phyloP scores from a whole-genome alignment of 2,329 filamentous ascomycete species.

The Aspergillus viridinutans region DNA sequence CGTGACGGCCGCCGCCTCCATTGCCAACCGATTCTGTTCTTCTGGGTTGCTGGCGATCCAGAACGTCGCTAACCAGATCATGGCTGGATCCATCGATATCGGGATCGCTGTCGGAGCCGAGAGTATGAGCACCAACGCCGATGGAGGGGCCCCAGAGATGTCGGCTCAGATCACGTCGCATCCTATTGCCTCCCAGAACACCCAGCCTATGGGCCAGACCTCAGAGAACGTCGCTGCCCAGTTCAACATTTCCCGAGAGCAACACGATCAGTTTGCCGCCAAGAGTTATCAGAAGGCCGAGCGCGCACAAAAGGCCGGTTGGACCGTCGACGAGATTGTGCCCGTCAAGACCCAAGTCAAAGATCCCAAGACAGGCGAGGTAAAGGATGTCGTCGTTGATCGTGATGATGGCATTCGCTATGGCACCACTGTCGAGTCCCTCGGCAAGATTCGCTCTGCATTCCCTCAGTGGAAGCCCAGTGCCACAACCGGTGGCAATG shows the following conservation, averaged over 20 bases:
- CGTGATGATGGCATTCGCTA: slow-evolving; percentile 80
- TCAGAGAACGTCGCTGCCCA: slow-evolving; percentile 91
- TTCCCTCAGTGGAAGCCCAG: slow-evolving; percentile 74
- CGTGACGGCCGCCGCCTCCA: slow-evolving; percentile 70
- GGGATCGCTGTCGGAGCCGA: slow-evolving; percentile 88
- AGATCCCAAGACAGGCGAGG: slow-evolving; percentile 82
- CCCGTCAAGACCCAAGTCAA: slow-evolving; percentile 78
- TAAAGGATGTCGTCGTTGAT: slow-evolving; percentile 69
- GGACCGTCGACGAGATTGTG: slow-evolving; percentile 82
- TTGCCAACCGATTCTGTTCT: slow-evolving; percentile 86
- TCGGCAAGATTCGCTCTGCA: slow-evolving; percentile 78
- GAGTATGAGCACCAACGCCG: slow-evolving; percentile 87
- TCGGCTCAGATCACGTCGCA: slow-evolving; percentile 71
- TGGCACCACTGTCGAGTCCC: slow-evolving; percentile 75
- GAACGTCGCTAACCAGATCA: slow-evolving; percentile 89
- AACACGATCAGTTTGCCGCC: slow-evolving; percentile 82
- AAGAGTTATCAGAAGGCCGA: slow-evolving; percentile 79
- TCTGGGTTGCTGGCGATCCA: slow-evolving; percentile 84
- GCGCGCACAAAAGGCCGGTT: slow-evolving; percentile 73
- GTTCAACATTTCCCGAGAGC: slow-evolving; percentile 61
- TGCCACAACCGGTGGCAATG: slow-evolving; percentile 87
- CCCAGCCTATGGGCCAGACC: slow-evolving; percentile 85
- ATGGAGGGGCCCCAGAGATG: slow-evolving; percentile 76
- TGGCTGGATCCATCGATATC: slow-evolving; percentile 81
- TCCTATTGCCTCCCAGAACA: slow-evolving; percentile 80